phyloP scores from a whole-genome alignment of 352 stramenopile species.

The Pythium rishiriense region DNA sequence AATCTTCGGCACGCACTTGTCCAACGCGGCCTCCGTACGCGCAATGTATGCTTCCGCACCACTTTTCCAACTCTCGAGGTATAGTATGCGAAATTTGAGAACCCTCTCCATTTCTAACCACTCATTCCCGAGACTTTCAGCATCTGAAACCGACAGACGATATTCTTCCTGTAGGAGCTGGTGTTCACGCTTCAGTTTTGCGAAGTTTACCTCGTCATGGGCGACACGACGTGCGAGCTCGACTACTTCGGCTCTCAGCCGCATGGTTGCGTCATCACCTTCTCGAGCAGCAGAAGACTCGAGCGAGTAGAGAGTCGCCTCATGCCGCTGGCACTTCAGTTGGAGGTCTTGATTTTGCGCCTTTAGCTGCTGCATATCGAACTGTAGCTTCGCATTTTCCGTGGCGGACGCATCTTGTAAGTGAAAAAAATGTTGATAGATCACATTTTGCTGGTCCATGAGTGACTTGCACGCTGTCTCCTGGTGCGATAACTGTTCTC shows the following conservation, averaged over 20 bases:
- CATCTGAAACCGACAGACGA: conserved; percentile 29
- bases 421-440: conserved; percentile 77
- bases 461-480: conserved; percentile 56
- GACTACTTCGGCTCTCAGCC: conserved; percentile 47
- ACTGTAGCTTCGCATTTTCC: conserved; percentile 35
- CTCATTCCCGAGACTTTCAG: conserved; percentile 49
- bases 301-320: conserved; percentile 51
- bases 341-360: conserved; percentile 44
- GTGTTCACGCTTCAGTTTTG: conserved; percentile 65
- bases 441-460: conserved; percentile 70
- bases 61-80: conserved; percentile 91
- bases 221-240: conserved; percentile 78
- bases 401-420: conserved; percentile 45
- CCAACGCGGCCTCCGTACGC: conserved; percentile 59
- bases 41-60: conserved; percentile 63
- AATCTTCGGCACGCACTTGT: conserved; percentile 57
- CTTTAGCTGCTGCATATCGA: conserved; percentile 41
- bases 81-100: conserved; percentile 87
- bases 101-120: conserved; percentile 88
- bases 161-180: conserved; percentile 38
- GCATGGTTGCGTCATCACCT: conserved; percentile 25
- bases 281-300: conserved; percentile 9
- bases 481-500: conserved; percentile 43
- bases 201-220: conserved; percentile 82
- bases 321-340: conserved; percentile 54